Evolutionary conservation across 352 stramenopile genomes (phyloP), one percentile per base, ranked within the genome.

Genomic region (Phytophthora multivora): DNA sequence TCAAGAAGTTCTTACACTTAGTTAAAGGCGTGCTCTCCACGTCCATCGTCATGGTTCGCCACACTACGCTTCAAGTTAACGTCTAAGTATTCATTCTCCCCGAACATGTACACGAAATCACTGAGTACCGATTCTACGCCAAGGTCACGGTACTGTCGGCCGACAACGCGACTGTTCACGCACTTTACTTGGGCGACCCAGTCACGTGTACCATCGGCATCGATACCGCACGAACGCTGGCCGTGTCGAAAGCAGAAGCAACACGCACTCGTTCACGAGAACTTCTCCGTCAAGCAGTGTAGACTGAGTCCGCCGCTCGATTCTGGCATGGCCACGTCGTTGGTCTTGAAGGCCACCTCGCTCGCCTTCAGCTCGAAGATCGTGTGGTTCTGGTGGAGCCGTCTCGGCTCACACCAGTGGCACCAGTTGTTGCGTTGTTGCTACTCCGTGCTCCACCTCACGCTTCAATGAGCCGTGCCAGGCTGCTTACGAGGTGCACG

Each of bases 291-390:
- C 48, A 65, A 15, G 47, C 39, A 10, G 47, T 25, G 12, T 59
- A 19, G 57, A 59, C 47, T 0, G 38, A 65, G 23, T 51, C 57
- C 0, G 40, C 57, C 5, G 13, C 1, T 16, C 12, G 31, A 0
- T 65, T 52, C n/a, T 65, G 48, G 39, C 47, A 64, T 35, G 57
- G 47, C 15, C 57, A 65, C 53, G 47, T 59, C 3, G 33, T 65
- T 18, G 57, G 57, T 0, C n/a, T 52, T 12, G 47, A 59, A 8
- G 47, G 48, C 4, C 26, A 40, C 1, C 30, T 58, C 16, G 47
- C 39, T 5, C 57, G 48, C 0, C 39, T 65, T 2, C 57, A 59
- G 31, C 30, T 65, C 1, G 15, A 41, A 13, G 57, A 65, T 10
- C 18, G 57, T 1, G 39, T 65, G 4, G 39, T 48, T 5, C 21